Evolutionary conservation across 345 rosid genomes (phyloP).

Genomic region (Gossypium stocksii): DNA sequence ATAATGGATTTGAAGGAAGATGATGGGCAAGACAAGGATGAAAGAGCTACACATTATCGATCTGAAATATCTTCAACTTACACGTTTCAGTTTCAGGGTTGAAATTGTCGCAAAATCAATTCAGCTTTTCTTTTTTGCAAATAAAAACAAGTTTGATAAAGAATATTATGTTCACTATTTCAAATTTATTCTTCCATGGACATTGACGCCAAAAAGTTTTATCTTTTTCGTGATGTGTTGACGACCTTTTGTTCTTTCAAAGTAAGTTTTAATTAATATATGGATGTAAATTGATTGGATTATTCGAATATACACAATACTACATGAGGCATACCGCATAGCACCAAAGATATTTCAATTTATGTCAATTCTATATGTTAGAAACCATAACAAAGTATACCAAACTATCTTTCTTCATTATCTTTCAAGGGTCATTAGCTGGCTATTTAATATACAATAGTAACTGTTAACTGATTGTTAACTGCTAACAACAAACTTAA

Average conservation of each 20-base stretch:
- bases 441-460: no score
- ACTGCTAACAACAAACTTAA: no score
- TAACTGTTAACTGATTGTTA: no score
- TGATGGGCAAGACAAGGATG: background rate
- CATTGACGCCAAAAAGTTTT: background rate
- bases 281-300: background rate
- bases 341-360: background rate
- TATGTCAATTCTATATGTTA: no score
- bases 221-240: background rate
- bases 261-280: background rate
- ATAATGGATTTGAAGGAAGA: background rate
- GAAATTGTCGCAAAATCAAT: background rate
- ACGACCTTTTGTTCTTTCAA: background rate
- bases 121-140: background rate
- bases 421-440: no score
- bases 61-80: background rate
- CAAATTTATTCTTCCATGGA: background rate
- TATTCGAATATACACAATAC: no score
- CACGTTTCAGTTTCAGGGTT: background rate
- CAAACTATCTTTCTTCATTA: no score
- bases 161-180: background rate
- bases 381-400: no score
- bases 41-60: background rate
- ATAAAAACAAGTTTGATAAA: constrained; percentile 9
- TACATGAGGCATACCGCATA: background rate